Conservation (phyloP, 306 rosid species). For the Medicago lupulina region DNA sequence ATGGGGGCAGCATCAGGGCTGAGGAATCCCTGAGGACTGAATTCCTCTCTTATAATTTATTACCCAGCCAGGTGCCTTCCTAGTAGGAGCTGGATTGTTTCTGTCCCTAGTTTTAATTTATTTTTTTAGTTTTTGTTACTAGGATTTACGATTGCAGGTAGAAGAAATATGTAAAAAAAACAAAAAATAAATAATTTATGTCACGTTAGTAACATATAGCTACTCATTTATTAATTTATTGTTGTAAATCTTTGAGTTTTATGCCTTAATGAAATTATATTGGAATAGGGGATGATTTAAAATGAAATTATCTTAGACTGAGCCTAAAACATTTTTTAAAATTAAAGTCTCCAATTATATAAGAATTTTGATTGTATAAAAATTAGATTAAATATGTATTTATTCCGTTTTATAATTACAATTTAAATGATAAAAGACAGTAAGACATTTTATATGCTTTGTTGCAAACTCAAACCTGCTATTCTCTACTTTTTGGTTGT, state of each 20-base stretch:
- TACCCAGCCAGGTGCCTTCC: slow-evolving; percentile 22
- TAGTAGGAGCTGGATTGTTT: slow-evolving; percentile 25
- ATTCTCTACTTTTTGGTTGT: no score
- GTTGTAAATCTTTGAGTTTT: slow-evolving; percentile 32
- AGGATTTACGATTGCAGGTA: slow-evolving; percentile 34
- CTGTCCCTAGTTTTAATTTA: slow-evolving; percentile 9
- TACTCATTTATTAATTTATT: slow-evolving; percentile 33
- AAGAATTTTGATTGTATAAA: background rate
- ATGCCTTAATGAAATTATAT: slow-evolving; percentile 10
- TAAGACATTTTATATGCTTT: no score
- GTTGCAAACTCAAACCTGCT: no score
- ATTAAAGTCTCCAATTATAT: no score
- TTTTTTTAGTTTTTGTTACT: background rate
- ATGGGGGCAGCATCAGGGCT: slow-evolving; percentile 99
- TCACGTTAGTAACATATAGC: background rate
- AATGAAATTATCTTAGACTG: background rate
- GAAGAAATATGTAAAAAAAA: slow-evolving; percentile 20
- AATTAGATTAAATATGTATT: background rate
- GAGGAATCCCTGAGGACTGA: slow-evolving; percentile 75
- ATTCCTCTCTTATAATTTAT: background rate
- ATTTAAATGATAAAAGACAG: no score
- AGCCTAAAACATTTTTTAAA: background rate
- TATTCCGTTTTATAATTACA: no score
- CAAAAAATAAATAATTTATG: no score
- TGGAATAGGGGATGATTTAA: background rate